A percentile compares a stretch with the other conserved stretches of the same genome.
Evolutionary conservation across 2,329 filamentous ascomycete genomes (phyloP).

Genomic region (Pseudogymnoascus sp.): DNA sequence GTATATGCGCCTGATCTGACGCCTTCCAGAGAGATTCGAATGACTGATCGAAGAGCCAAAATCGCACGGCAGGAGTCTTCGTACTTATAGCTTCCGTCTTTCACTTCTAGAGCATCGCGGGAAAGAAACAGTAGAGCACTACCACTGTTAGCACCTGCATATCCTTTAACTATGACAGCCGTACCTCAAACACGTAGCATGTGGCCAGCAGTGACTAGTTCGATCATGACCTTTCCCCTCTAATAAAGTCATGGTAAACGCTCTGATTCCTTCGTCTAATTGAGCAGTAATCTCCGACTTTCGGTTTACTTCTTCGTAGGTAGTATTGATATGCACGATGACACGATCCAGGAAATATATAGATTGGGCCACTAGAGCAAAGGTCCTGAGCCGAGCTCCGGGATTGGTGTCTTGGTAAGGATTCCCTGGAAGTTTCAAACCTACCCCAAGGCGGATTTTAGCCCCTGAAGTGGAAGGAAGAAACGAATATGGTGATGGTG

Average conservation of each 20-base stretch:
- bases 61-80: conserved; percentile 4
- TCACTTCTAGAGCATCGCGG: neutral
- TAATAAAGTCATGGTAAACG: neutral
- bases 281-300: neutral
- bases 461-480: neutral
- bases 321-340: conserved; percentile 1
- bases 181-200: conserved; percentile 2
- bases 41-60: neutral
- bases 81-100: conserved; percentile 3
- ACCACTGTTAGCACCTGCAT: neutral
- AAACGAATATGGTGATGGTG: neutral
- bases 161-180: no score
- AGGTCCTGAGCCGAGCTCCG: neutral
- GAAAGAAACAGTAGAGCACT: neutral
- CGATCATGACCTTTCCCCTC: neutral
- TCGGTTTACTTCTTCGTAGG: neutral
- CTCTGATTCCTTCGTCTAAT: neutral
- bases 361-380: neutral
- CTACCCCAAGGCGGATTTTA: neutral
- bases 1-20: neutral
- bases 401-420: neutral
- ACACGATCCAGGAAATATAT: neutral
- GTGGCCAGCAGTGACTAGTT: conserved; percentile 4
- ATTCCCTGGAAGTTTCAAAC: conserved; percentile 3
- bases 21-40: neutral